Conservation (phyloP, 208 protist genomes). For the Acanthamoeba triangularis region DNA sequence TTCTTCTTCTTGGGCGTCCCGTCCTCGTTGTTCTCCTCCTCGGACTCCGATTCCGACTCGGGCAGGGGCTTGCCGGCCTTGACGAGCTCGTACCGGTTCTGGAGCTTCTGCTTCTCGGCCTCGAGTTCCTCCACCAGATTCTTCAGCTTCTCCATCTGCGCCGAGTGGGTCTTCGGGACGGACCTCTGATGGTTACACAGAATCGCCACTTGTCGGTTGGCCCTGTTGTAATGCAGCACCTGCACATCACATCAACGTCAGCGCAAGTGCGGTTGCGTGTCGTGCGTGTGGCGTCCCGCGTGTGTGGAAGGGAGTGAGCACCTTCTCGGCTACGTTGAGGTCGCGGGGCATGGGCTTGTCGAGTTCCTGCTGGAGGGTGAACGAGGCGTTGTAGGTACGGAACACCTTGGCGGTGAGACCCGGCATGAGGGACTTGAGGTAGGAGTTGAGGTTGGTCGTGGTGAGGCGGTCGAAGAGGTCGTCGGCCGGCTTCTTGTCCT, state of each 20-base stretch:
- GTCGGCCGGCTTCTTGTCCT: conserved; percentile 86
- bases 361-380: conserved; percentile 98
- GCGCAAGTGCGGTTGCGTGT: neutral
- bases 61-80: conserved; percentile 81
- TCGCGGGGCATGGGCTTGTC: conserved; percentile 88
- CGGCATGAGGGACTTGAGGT: conserved; percentile 98
- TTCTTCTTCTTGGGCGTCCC: conserved; percentile 80
- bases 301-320: neutral
- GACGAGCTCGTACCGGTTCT: conserved; percentile 77
- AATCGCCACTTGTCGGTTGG: conserved; percentile 98
- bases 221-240: conserved; percentile 97
- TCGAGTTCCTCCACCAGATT: conserved; percentile 90
- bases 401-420: conserved; percentile 99
- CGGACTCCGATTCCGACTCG: conserved; percentile 75
- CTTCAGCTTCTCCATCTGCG: conserved; percentile 93
- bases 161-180: conserved; percentile 95
- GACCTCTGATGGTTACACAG: conserved; percentile 99
- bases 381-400: conserved; percentile 99
- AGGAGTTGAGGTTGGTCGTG: conserved; percentile 94
- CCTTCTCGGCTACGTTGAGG: conserved; percentile 64
- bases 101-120: conserved; percentile 77
- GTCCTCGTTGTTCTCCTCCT: conserved; percentile 72
- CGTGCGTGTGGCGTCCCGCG: neutral
- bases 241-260: conserved; percentile 9
- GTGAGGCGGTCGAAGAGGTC: conserved; percentile 97